These are phyloP conservation scores for Penicillium sp. DNA, from an alignment of 2,329 filamentous ascomycete species.

Conservation along the genomic window DNA sequence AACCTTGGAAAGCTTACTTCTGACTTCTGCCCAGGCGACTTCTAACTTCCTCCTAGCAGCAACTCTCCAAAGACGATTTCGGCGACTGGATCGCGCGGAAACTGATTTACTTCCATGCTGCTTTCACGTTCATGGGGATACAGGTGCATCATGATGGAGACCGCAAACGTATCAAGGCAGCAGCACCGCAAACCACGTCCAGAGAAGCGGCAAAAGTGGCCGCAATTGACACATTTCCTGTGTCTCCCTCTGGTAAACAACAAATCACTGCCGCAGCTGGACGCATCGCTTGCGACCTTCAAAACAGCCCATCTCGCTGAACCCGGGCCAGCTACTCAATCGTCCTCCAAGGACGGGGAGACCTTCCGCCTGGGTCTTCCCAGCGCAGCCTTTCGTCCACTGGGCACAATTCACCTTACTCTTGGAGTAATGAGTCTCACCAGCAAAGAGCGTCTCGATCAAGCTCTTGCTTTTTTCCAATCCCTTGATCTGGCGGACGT, in stretches of 20 bases:
- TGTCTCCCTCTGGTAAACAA: conserved; percentile 61
- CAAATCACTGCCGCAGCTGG: conserved; percentile 62
- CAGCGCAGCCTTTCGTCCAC: conserved; percentile 65
- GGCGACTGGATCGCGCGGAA: no score
- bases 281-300: conserved; percentile 61
- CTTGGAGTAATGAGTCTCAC: conserved; percentile 79
- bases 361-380: conserved; percentile 54
- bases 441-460: conserved; percentile 47
- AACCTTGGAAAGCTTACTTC: not conserved
- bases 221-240: conserved; percentile 46
- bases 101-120: not conserved
- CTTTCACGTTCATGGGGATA: not conserved
- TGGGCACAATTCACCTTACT: conserved; percentile 80
- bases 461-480: conserved; percentile 47
- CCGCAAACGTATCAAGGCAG: conserved; percentile 4
- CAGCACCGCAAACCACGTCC: conserved; percentile 11
- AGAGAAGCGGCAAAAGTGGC: conserved; percentile 31
- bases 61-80: not conserved
- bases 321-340: not conserved
- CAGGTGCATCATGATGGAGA: conserved; percentile 11
- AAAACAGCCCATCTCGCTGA: conserved; percentile 33
- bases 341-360: conserved; percentile 13
- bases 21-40: not conserved
- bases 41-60: not conserved
- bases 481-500: conserved; percentile 45